Base-by-base conservation (phyloP, 1,284 basidiomycete species). In the Coniferiporia sulphurascens region DNA sequence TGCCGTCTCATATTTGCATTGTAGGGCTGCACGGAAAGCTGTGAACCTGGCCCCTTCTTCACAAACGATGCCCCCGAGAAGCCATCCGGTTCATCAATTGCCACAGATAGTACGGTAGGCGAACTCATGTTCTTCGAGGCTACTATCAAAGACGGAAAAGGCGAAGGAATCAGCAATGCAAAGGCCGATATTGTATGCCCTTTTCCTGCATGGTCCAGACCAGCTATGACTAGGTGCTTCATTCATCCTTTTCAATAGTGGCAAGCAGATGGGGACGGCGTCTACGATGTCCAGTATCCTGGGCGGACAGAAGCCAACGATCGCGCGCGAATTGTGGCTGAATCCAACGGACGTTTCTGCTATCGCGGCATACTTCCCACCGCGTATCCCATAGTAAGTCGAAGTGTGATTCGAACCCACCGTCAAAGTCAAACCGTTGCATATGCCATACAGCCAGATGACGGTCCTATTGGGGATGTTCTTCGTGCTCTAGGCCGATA, bases 221-320 rank as follows among this genome's bases (percentile, higher is more conserved):
- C 48, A 5, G 13, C 27, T 48, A 32, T 12, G 46, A 27, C 17
- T 17, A 36, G 32, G 41, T 1, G 3, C 12, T 3, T 49, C 3
- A 10, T 49, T 19, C 19, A 12, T 51, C 5, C 49, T 27, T 32
- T 49, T 43, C 6, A 21, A n/a, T 57, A 73, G 72, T 77, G 75
- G 75, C 74, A 76, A 69, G 73, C 74, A 36, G 74, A 76, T 59
- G 73, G 73, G 4, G 71, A 75, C 52, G 74, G 75, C 6, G 64
- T 74, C 10, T 76, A 76, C 62, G 75, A 76, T 58, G 73, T 75
- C 36, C 74, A 76, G 58, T 74, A 74, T 54, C 71, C 70, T 7
- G 68, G 69, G 48, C 67, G 71, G 12, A 65, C 66, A 21, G 72
- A 71, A 38, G 67, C 71, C n/a, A 73, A 76, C 56, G 73, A 74